Base-by-base conservation (phyloP, 805 yeast species). In the Saccharomycopsis olivae region DNA sequence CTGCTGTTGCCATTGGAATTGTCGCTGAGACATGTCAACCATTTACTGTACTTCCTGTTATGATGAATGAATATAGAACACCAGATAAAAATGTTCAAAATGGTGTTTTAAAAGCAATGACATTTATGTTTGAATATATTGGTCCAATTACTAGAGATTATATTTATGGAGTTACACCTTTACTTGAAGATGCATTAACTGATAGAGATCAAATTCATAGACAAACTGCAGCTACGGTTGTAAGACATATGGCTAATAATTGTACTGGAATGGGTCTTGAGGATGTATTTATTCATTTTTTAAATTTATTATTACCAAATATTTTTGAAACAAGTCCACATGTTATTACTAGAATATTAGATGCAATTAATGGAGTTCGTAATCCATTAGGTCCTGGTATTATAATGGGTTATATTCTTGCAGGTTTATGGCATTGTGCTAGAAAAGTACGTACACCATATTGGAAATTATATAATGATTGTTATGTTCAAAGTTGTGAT, bases 1-100 rank as follows among this genome's bases (percentile, higher is more conserved):
- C 97, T 0, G 96, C 98, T 4, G 96, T 92, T 30, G 99, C 99
- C 0, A 84, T 92, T 49, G 98, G 95, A 28, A 87, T 92, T 50
- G 94, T 92, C 6, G 97, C 97, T 0, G 92, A 88, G 43, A 76
- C 82, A 0, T 92, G 97, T 58, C 74, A 85, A 1, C 95, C 97
- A 0, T 92, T 83, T 59, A 85, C 96, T 0, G 94, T 89, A 0
- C 58, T 92, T 6, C 98, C 99, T 0, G 94, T 95, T 0, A 62
- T 92, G 37, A 83, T 92, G 94, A 87, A 89, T 58, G 98, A 92
- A 58, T 92, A 89, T 56, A 68, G 94, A 40, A 80, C 84, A 2
- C 96, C 95, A 0, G 96, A 88, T 46, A 74, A 77, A 36, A 87
- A 88, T 53, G 95, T 92, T 5, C 97, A 89, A 58, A 88, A 92